These are phyloP conservation scores for Wickerhamiella siamensis DNA, from an alignment of 805 yeast genomes.

Conservation along the genomic window DNA sequence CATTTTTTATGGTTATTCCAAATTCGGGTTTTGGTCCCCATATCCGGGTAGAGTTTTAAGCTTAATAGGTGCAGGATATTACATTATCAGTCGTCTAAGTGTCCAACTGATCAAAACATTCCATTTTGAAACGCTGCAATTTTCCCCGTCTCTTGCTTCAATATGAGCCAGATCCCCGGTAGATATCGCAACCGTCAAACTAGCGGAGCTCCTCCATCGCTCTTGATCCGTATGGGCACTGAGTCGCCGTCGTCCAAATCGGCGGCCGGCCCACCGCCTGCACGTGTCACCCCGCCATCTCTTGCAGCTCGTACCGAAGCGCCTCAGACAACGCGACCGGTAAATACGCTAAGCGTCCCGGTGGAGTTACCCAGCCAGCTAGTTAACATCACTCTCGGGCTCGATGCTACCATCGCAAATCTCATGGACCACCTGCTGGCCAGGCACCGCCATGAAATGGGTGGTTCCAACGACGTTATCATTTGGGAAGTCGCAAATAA, in stretches of 20 bases:
- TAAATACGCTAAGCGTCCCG: constrained; percentile 4
- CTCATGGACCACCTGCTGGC: constrained; percentile 14
- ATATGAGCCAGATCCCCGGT: constrained; percentile 1
- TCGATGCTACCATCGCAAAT: constrained; percentile 8
- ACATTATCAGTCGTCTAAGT: too few relatives aligned
- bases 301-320: background rate
- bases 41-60: too few relatives aligned
- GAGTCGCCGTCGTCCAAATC: background rate
- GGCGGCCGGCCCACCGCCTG: background rate
- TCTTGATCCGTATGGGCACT: background rate
- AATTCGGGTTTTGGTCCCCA: too few relatives aligned
- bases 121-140: too few relatives aligned
- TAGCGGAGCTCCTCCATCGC: background rate
- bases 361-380: constrained; percentile 19
- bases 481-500: constrained; percentile 22
- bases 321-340: too few relatives aligned
- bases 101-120: too few relatives aligned
- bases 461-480: constrained; percentile 15
- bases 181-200: constrained; percentile 1
- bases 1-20: too few relatives aligned
- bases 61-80: too few relatives aligned
- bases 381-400: constrained; percentile 11
- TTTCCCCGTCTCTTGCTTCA: too few relatives aligned
- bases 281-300: background rate
- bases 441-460: constrained; percentile 18